Evolutionary conservation across 495 filamentous ascomycete species (phyloP), one percentile per base, ranked within the genome.

Genomic region (Bombardia bombarda): DNA sequence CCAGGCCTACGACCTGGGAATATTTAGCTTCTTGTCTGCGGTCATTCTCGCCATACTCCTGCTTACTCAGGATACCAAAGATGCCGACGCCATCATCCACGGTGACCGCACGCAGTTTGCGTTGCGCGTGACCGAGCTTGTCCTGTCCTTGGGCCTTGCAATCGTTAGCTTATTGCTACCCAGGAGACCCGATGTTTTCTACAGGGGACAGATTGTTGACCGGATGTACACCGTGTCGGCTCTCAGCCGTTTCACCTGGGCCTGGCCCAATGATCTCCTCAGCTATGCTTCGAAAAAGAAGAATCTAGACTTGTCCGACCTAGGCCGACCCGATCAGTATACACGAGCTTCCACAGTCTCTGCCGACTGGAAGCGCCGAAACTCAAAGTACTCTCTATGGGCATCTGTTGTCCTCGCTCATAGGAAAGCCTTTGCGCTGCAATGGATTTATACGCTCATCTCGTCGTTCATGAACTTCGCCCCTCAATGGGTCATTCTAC

Each of bases 401-500:
- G 66, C 75, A 32, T 72, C 73, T 7, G 47, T 90, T 7, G 49
- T 82, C 1, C 31, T 66, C 6, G 69, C 70, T 10, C 77, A 89
- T 53, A 72, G 68, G 47, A 51, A 56, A 12, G 53, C 66, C 0
- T 64, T 89, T 23, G 32, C 67, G 0, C 30, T 75, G 6, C 83
- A 87, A 52, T 74, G 69, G 48, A 16, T 57, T 12, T 55, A 86
- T 12, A 78, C 74, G 3, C 17, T 79, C 0, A 19, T 72, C 5
- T 64, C 67, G 24, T 75, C 77, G 4, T 55, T 82, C 21, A 56
- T 81, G 3, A 75, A 74, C 32, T 85, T 88, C 41, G 75, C 74
- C 0, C 86, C 86, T 1, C 84, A 87, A 49, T 72, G 82, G 40
- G 78, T 83, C 9, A 72, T 85, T 40, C 72, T 78, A 42, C 70